Evolutionary conservation across 176 grass and related monocot genomes (phyloP).

Genomic region (Oryza glaberrima): DNA sequence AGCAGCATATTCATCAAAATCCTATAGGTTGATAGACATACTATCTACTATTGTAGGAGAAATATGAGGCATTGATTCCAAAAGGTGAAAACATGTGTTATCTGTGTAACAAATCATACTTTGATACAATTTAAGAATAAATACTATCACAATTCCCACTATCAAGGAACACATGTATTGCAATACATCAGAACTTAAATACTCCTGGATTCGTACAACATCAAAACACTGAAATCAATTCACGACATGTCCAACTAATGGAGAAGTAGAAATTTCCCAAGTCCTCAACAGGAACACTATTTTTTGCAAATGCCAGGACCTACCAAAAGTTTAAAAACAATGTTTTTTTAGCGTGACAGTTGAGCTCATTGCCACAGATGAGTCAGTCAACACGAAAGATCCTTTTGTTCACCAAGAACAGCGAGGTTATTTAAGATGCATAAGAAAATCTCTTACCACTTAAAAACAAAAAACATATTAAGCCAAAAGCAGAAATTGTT

Average conservation of each 20-base stretch:
- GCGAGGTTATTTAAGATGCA: neutral
- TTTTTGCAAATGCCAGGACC: neutral
- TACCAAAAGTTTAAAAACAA: neutral
- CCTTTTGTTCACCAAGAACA: conserved; percentile 8
- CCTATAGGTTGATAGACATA: neutral
- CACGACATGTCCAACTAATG: neutral
- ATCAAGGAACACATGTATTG: neutral
- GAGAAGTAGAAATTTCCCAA: neutral
- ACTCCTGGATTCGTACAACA: neutral
- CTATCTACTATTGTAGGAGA: neutral
- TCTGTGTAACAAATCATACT: neutral
- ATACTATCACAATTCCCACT: neutral
- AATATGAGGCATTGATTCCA: neutral
- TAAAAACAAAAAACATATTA: neutral
- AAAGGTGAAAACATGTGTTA: neutral
- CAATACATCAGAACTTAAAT: neutral
- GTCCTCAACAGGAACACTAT: neutral
- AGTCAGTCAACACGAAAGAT: neutral
- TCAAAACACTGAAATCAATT: neutral
- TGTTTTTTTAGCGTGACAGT: neutral
- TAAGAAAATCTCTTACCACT: neutral
- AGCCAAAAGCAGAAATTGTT: neutral
- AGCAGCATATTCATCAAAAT: neutral
- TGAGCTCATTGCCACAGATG: conserved; percentile 1
- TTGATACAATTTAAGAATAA: neutral